A percentile compares a stretch with the other conserved stretches of the same genome.
Conservation (phyloP, 176 grass and related monocot genomes). For the Oryza punctata region DNA sequence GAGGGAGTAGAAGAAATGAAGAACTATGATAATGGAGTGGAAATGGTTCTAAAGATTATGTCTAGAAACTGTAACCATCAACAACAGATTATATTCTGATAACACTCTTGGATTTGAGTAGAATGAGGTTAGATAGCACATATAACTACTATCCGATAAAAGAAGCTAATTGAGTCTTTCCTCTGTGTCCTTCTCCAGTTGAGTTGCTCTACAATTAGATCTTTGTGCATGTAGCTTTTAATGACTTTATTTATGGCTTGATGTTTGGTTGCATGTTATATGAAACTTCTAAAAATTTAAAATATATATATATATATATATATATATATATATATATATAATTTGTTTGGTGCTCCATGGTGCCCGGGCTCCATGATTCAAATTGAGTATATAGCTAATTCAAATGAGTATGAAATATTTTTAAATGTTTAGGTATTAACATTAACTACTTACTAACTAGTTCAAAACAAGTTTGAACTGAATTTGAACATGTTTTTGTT, state of each 20-base stretch:
- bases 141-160: background rate
- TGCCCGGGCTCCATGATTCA: too few relatives aligned
- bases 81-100: background rate
- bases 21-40: background rate
- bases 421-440: too few relatives aligned
- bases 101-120: background rate
- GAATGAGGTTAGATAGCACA: background rate
- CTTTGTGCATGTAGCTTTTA: background rate
- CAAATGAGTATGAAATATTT: too few relatives aligned
- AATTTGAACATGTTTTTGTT: too few relatives aligned
- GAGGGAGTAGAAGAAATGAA: background rate
- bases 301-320: background rate
- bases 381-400: too few relatives aligned
- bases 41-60: background rate
- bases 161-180: background rate
- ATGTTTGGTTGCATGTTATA: too few relatives aligned
- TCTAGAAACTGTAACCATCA: background rate
- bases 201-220: background rate
- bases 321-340: too few relatives aligned
- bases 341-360: too few relatives aligned
- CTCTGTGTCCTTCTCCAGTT: background rate
- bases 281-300: background rate
- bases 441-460: too few relatives aligned
- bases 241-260: too few relatives aligned
- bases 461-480: too few relatives aligned